Evolutionary conservation across 139 green algal genomes (phyloP), one percentile per base, ranked within the genome.

Genomic region (Edaphochlamys debaryana): DNA sequence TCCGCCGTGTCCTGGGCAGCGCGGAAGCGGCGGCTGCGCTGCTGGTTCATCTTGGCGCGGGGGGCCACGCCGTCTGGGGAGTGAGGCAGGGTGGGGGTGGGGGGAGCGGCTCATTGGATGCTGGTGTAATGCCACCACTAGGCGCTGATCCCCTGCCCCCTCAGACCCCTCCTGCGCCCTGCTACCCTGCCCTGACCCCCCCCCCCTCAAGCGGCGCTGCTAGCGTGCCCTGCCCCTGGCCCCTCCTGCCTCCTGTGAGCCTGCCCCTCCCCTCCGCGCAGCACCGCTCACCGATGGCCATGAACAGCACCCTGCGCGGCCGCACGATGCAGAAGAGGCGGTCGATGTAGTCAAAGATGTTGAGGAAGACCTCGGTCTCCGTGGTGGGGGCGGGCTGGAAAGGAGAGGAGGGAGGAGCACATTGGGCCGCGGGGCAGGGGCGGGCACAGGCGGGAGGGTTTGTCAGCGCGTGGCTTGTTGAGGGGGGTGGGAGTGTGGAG

Each of bases 321-420:
- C 98, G 91, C 45, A 99, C 94, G 60, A 99, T 99, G 71, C 79
- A 80, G 82, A 99, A 98, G 34, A 99, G 91, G 70, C 96, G 94
- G 91, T 99, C 98, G 78, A 99, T 99, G 94, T 99, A 99, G 79
- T 98, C 97, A 91, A 99, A 99, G 76, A 99, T 99, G 86, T 91
- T 91, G 54, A 95, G 68, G 86, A 99, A 99, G n/a, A 99, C 96
- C 93, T 99, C 97, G 25, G 87, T 86, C 92, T 98, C 94, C 40
- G 96, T 99, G 60, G 94, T 98, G 62, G 96, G 96, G 0, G 96
- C 88, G 30, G 95, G 91, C 91, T 95, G 89, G 70, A 76, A 52
- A 50, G 8, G 32, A 8, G 34, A 60, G 38, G 15, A 66, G 50
- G 32, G 27, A 27, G 34, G 36, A 37, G n/a, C n/a, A n/a, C n/a